Evolutionary conservation across 1,284 basidiomycete genomes (phyloP).

Genomic region (Ganoderma resinaceum): DNA sequence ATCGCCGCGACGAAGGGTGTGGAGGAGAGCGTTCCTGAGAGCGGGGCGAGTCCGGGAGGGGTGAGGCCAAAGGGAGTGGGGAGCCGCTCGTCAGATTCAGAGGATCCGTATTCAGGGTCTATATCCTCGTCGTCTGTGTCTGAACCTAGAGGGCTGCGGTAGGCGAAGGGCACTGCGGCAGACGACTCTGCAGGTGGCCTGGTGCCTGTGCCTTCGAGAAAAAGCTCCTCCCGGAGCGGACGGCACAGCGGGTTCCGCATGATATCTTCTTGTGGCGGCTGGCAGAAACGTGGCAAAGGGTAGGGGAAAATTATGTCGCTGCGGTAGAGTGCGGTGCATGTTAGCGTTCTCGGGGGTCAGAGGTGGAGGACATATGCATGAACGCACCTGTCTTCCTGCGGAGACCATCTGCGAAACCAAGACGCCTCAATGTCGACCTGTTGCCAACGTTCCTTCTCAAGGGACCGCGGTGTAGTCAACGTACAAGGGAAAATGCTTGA

Average conservation of each 20-base stretch:
- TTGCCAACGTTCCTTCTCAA: slow-evolving; percentile 68
- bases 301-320: slow-evolving; percentile 58
- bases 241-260: slow-evolving; percentile 64
- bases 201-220: not conserved
- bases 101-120: not conserved
- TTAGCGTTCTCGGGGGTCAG: not conserved
- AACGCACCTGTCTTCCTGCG: slow-evolving; percentile 44
- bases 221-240: slow-evolving; percentile 50
- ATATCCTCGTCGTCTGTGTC: not conserved
- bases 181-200: not conserved
- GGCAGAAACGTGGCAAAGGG: slow-evolving; percentile 60
- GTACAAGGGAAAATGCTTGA: slow-evolving; percentile 62
- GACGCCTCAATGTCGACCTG: slow-evolving; percentile 54
- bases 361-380: slow-evolving; percentile 2
- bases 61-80: not conserved
- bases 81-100: not conserved
- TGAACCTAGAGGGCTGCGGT: not conserved
- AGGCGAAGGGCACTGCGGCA: not conserved
- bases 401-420: slow-evolving; percentile 64
- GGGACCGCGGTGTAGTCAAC: slow-evolving; percentile 50
- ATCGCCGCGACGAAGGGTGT: slow-evolving; percentile 18
- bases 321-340: not conserved
- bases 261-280: slow-evolving; percentile 57
- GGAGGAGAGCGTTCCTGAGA: not conserved
- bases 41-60: not conserved